These are phyloP conservation scores for Kwoniella sp. DNA, from an alignment of 768 basidiomycete species.

Conservation along the genomic window DNA sequence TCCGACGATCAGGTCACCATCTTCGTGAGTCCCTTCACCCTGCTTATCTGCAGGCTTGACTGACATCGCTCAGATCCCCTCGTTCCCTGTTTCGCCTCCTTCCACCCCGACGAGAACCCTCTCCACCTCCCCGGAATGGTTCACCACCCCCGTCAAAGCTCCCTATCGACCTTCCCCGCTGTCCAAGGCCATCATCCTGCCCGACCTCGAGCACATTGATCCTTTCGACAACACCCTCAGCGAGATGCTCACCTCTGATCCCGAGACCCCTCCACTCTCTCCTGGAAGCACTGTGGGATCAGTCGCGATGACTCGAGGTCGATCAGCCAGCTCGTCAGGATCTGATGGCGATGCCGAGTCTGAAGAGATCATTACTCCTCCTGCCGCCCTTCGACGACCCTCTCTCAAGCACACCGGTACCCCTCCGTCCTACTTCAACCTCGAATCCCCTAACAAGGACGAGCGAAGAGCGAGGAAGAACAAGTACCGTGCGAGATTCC, in stretches of 20 bases:
- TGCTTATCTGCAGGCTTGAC: no score
- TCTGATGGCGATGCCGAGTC: constrained; percentile 51
- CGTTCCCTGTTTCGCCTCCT: constrained; percentile 21
- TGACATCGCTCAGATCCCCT: constrained; percentile 13
- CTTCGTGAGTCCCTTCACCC: constrained; percentile 6
- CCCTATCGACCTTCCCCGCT: constrained; percentile 16
- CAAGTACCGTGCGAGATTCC: constrained; percentile 52
- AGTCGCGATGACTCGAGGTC: constrained; percentile 8
- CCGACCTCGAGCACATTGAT: constrained; percentile 6
- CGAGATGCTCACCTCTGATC: constrained; percentile 9
- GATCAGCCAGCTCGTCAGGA: constrained; percentile 48
- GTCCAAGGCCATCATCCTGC: constrained; percentile 1
- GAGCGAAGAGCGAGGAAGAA: constrained; percentile 11
- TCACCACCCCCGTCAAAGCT: constrained; percentile 12
- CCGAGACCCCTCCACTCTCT: constrained; percentile 13
- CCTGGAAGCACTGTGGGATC: constrained; percentile 10
- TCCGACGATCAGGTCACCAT: constrained; percentile 18
- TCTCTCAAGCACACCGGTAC: constrained; percentile 1
- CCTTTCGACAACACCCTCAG: constrained; percentile 1
- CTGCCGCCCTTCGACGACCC: constrained; percentile 10
- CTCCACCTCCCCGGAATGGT: constrained; percentile 18
- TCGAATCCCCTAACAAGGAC: constrained; percentile 5
- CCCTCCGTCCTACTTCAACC: constrained; percentile 15
- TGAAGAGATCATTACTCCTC: constrained; percentile 13
- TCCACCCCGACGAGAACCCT: constrained; percentile 8